These are phyloP conservation scores for Taiozyma sp. DNA, from an alignment of 1,139 yeast genomes.

Conservation along the genomic window DNA sequence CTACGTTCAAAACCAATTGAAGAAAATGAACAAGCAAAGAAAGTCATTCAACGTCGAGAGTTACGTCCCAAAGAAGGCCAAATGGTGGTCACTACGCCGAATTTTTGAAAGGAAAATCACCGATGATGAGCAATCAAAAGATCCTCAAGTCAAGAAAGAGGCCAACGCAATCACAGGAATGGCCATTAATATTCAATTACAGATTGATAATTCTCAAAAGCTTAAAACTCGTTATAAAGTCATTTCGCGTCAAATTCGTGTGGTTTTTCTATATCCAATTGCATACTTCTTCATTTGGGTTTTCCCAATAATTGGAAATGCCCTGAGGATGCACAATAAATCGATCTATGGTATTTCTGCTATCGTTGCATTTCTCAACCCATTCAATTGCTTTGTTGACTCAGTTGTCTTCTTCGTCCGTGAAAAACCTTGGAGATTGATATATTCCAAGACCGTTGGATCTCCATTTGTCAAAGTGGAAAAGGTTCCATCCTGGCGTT, in stretches of 20 bases:
- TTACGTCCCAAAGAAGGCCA: constrained; percentile 1
- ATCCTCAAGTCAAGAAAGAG: constrained; percentile 11
- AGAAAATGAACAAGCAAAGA: constrained; percentile 37
- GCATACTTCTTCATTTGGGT: constrained; percentile 78
- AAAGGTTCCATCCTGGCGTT: constrained; percentile 32
- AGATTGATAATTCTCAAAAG: constrained; percentile 15
- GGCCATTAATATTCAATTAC: constrained; percentile 15
- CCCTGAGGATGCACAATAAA: constrained; percentile 44
- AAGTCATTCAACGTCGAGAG: neutral
- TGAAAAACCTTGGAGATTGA: constrained; percentile 69
- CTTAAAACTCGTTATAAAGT: constrained; percentile 27
- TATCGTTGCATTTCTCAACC: constrained; percentile 71
- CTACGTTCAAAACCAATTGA: constrained; percentile 62
- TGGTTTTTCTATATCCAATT: constrained; percentile 78
- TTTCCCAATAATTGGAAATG: constrained; percentile 70
- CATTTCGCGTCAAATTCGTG: constrained; percentile 73
- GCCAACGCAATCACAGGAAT: constrained; percentile 6
- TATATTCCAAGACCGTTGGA: constrained; percentile 20
- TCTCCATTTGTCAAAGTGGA: constrained; percentile 16
- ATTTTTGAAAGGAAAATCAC: constrained; percentile 1
- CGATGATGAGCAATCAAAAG: constrained; percentile 4
- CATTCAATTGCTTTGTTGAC: constrained; percentile 76
- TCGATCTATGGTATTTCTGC: constrained; percentile 63
- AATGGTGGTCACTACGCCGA: constrained; percentile 7
- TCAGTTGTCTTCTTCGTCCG: constrained; percentile 68